phyloP scores from a whole-genome alignment of 2,329 filamentous ascomycete species.

The Aspergillus awamori region DNA sequence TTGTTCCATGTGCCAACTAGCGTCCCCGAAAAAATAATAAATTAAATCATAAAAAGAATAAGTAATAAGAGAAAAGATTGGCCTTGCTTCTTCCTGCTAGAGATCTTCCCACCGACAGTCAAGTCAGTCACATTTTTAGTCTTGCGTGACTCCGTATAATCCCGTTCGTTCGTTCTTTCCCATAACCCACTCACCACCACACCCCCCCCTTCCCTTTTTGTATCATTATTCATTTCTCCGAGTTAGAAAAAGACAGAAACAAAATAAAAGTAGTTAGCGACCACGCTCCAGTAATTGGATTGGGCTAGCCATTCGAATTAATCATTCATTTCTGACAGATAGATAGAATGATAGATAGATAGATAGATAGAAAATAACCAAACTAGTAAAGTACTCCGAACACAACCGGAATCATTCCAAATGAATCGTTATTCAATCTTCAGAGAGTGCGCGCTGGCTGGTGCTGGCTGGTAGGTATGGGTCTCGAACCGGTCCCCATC shows the following conservation, averaged over 20 bases:
- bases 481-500: constrained; percentile 15
- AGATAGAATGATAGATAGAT: too few relatives aligned
- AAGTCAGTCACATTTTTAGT: not conserved
- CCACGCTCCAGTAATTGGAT: not conserved
- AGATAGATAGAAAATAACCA: too few relatives aligned
- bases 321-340: not conserved
- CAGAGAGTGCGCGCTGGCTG: not conserved
- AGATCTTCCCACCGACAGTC: constrained; percentile 4
- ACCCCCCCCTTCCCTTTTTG: not conserved
- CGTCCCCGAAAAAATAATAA: not conserved
- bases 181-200: not conserved
- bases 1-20: constrained; percentile 2
- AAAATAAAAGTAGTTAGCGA: too few relatives aligned
- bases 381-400: not conserved
- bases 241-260: too few relatives aligned
- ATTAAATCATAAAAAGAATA: too few relatives aligned
- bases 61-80: not conserved
- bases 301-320: not conserved
- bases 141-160: constrained; percentile 4
- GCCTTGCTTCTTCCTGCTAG: constrained; percentile 2
- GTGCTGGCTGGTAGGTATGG: constrained; percentile 2
- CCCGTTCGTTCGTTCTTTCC: not conserved
- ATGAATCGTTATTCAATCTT: not conserved
- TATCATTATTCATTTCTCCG: not conserved
- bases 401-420: not conserved